Evolutionary conservation across 768 basidiomycete genomes (phyloP).

Genomic region (Gelatoporia subvermispora): DNA sequence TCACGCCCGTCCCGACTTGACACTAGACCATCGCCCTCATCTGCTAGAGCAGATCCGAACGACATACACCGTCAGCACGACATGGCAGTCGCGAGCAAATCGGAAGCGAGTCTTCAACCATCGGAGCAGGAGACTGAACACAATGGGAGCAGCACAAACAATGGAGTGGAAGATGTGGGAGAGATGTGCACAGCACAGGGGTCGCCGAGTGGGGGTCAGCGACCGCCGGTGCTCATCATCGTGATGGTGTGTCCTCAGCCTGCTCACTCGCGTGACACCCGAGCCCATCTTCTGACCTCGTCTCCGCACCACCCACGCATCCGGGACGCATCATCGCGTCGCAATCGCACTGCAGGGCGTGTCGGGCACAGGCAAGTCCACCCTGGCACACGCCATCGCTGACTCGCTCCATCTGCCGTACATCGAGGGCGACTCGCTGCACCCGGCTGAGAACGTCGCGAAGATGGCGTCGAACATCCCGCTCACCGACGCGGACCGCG

Average conservation of each 20-base stretch:
- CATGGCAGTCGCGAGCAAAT: too few relatives aligned
- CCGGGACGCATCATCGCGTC: slow-evolving; percentile 2
- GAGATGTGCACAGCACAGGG: neutral
- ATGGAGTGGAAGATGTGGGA: too few relatives aligned
- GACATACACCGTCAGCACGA: too few relatives aligned
- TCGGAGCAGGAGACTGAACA: too few relatives aligned
- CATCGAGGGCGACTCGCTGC: slow-evolving; percentile 86
- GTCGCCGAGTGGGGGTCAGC: neutral
- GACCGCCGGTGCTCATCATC: slow-evolving; percentile 34
- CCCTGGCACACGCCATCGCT: slow-evolving; percentile 21
- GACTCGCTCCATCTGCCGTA: slow-evolving; percentile 59
- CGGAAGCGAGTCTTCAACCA: too few relatives aligned
- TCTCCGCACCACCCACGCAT: neutral
- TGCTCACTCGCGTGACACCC: neutral
- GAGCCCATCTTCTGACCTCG: neutral
- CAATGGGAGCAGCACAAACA: too few relatives aligned
- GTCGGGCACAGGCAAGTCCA: slow-evolving; percentile 26
- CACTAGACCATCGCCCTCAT: too few relatives aligned
- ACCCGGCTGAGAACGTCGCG: slow-evolving; percentile 72
- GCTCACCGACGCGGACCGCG: slow-evolving; percentile 75
- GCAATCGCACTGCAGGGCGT: slow-evolving; percentile 17
- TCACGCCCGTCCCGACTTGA: too few relatives aligned
- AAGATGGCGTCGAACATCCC: slow-evolving; percentile 83
- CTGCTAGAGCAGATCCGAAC: too few relatives aligned
- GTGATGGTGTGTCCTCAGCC: slow-evolving; percentile 41